Evolutionary conservation across 2,329 filamentous ascomycete genomes (phyloP), one percentile per base, ranked within the genome.

Genomic region (Clarireedia paspali): DNA sequence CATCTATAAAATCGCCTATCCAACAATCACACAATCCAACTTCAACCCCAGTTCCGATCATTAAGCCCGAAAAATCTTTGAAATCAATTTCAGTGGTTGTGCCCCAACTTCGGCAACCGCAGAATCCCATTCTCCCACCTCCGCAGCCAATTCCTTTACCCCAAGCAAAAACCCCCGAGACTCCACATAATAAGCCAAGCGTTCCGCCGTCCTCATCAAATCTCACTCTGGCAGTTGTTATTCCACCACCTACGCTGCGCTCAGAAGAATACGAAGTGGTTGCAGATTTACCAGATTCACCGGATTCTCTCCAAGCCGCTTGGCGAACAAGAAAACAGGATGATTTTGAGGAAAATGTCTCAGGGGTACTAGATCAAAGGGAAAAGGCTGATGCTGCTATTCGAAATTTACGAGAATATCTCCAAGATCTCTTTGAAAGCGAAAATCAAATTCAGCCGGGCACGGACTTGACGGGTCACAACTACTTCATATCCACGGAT

Each of bases 371-470:
- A 2, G 90, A 95, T 66, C 89, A 96, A 70, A 85, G 87, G 50
- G 85, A 95, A 64, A 85, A 91, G 65, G 88, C 87, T 4, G 85
- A 96, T 63, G 78, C 82, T 10, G 87, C 89, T 45, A 77, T 91
- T 47, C 75, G 85, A 53, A 83, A 85, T 54, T 74, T 99, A 12
- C 81, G 87, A 55, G 79, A 80, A 39, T 79, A 91, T 48, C 75
- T 95, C 3, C 77, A 83, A 53, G 82, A 85, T 24, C 78, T 96
- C 15, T 90, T 91, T 62, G 81, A 88, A 60, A 87, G 87, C 5
- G 90, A 95, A 66, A 85, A 91, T 64, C 80, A 83, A 68, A 76
- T 77, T 57, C 84, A 77, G 71, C 77, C 71, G 59, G 83, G 79
- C 40, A 55, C 15, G 15, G 53, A 56, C 4, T 26, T 47, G 2